phyloP scores from a whole-genome alignment of 176 grass and related monocot species.

The Canna indica region DNA sequence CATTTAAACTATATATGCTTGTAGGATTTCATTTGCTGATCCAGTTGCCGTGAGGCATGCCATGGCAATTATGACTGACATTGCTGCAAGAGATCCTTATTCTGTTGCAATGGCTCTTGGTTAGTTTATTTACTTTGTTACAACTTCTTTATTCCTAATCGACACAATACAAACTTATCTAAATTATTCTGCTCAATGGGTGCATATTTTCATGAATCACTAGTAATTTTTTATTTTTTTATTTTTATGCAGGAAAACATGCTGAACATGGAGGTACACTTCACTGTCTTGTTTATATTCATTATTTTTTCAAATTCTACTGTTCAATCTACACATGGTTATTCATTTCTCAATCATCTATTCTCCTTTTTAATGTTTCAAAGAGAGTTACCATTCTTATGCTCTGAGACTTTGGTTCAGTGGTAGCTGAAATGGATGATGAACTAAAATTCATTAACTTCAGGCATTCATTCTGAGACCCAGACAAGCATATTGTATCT shows the following conservation, averaged over 20 bases:
- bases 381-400: too few relatives aligned
- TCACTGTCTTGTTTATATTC: conserved; percentile 19
- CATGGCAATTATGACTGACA: conserved; percentile 87
- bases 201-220: not conserved
- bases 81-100: conserved; percentile 88
- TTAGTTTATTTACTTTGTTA: conserved; percentile 32
- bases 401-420: not conserved
- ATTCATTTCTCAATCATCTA: not conserved
- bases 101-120: conserved; percentile 94
- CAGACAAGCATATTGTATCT: too few relatives aligned
- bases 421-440: not conserved
- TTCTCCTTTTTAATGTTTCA: not conserved
- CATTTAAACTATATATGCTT: conserved; percentile 22
- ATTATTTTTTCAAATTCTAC: not conserved
- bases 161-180: conserved; percentile 1
- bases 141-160: conserved; percentile 6
- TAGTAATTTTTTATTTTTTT: conserved; percentile 13
- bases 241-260: conserved; percentile 72
- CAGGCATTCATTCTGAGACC: too few relatives aligned
- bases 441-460: not conserved
- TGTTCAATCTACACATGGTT: not conserved
- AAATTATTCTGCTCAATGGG: not conserved
- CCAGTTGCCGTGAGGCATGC: conserved; percentile 91
- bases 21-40: conserved; percentile 92
- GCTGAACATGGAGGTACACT: conserved; percentile 65